Conservation (phyloP, 768 basidiomycete genomes). For the Rickenella mellea region DNA sequence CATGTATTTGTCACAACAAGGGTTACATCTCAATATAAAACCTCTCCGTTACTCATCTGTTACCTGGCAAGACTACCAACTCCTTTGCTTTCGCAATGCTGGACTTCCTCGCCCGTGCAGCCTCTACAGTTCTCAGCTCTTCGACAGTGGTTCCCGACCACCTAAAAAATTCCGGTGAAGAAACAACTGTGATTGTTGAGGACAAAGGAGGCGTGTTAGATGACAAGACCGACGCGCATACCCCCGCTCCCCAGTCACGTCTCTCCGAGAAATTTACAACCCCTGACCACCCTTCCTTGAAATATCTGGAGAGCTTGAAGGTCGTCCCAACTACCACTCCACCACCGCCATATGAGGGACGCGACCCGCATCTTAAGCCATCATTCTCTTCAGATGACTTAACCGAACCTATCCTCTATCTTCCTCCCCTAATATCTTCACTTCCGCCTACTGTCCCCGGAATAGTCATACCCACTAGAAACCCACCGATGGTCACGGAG, state of each 20-base stretch:
- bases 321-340: background rate
- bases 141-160: no score
- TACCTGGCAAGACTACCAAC: no score
- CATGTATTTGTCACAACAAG: no score
- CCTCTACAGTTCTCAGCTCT: no score
- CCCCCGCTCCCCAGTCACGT: no score
- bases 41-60: no score
- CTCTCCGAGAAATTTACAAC: conserved; percentile 4
- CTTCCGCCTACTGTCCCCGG: conserved; percentile 38
- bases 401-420: conserved; percentile 54
- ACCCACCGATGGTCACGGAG: conserved; percentile 48
- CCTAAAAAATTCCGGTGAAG: no score
- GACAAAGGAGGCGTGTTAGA: background rate
- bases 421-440: conserved; percentile 78
- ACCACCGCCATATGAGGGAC: conserved; percentile 8
- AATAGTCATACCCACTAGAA: conserved; percentile 17
- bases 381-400: conserved; percentile 35
- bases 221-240: no score
- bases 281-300: conserved; percentile 3
- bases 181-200: no score
- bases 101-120: no score
- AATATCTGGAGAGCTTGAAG: conserved; percentile 1
- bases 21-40: no score
- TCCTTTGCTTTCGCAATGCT: no score
- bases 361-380: conserved; percentile 50